Base-by-base conservation (phyloP, 768 basidiomycete species). In the Trametes villosa region DNA sequence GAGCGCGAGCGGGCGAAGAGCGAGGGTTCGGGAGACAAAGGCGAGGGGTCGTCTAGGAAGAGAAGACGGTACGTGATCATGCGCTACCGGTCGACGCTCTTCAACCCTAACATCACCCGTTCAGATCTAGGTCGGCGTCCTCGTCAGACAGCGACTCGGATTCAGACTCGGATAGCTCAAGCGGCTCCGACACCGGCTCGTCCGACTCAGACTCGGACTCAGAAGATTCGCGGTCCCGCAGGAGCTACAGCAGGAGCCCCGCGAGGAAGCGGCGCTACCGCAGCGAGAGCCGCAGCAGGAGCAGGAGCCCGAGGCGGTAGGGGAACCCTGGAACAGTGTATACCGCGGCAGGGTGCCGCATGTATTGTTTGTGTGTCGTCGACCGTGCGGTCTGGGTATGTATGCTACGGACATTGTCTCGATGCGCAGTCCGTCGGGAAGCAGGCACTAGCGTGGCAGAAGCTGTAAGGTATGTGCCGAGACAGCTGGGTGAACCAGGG, bases 1-100 rank as follows among this genome's bases (percentile, higher is more conserved):
- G 87, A 87, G 64, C 76, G 92, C 38, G 87, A 87, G 64, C 76
- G 92, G 34, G 78, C 78, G 62, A 81, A 81, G 63, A 55, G 49
- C 8, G 42, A 53, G 38, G 46, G 44, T 3, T 56, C 46, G 77
- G 34, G 46, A 46, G 68, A 68, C 51, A 63, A 58, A 54, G 70
- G 63, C 13, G 69, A 57, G 20, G 67, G 63, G 12, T 61, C 67
- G 18, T 63, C 69, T 4, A 65, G 56, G 55, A 75, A 73, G 60
- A 47, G 60, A 26, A 70, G 66, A 57, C 74, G 79, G 74, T 80
- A 65, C 42, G 72, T 51, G 17, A 12, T 12, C n/a, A 11, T 17
- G 15, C 51, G 27, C 33, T 38, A 45, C 9, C 41, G 9, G 18
- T 29, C 6, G 20, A 17, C 15, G 20, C 22, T 41, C 29, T 36